Evolutionary conservation across 345 rosid genomes (phyloP), one percentile per base, ranked within the genome.

Genomic region (Citrus medica): DNA sequence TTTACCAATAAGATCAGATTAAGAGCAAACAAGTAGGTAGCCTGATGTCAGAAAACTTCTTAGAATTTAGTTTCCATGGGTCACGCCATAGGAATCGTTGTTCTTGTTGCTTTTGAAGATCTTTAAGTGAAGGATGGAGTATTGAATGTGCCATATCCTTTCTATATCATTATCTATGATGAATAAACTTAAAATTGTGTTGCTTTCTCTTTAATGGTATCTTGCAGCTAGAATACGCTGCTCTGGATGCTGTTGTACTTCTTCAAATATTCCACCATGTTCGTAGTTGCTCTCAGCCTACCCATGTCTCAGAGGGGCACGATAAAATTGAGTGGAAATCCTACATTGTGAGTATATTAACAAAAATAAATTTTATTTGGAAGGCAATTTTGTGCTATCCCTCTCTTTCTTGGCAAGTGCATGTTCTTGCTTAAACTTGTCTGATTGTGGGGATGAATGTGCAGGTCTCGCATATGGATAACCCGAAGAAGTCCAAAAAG

Each of bases 171-270:
- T 46, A 3, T 74, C 28, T 5, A 28, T 27, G 5, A 24, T 14
- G 22, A 59, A 59, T 37, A 25, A 37, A 14, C 35, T 59, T 58
- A 3, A 46, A 46, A 13, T 46, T 10, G 51, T 16, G 1, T 46
- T 46, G 14, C 48, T 42, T 42, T 42, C 48, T 2, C 48, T 42
- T 42, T 42, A 6, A 13, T 46, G 51, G 6, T 70, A 28, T 73
- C 73, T 12, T 79, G 85, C 95, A 96, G 95, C 90, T 96, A 61
- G 97, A 96, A 87, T 92, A 94, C 80, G 98, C 95, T 5, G 98
- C 99, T 4, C 90, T 96, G 5, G 98, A 96, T 83, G 97, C 98
- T 64, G 97, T 85, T n/a, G 97, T 94, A 75, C 92, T 91, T 65
- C 25, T 94, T 79, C 95, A 90, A 88, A 89, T 91, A 84, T 96